Evolutionary conservation across 2,329 filamentous ascomycete genomes (phyloP), one percentile per base, ranked within the genome.

Genomic region (Nakataea oryzae): DNA sequence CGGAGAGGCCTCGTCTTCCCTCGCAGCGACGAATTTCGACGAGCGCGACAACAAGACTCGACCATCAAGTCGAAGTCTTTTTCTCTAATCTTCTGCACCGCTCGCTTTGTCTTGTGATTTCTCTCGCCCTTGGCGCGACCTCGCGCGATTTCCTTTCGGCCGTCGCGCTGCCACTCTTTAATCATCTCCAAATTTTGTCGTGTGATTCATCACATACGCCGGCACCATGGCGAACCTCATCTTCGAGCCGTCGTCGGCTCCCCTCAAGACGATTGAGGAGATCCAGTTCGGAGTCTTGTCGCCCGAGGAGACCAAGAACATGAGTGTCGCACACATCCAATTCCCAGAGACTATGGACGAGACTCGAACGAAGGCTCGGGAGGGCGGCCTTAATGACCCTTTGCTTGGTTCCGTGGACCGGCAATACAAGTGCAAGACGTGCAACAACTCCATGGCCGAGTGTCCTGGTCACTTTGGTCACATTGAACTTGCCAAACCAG

Each of bases 331-430:
- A 69, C 91, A 96, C 75, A 93, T 99, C 74, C 85, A 95, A 75
- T 97, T 97, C 74, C 93, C 95, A n/a, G 95, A 99, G 81, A 97
- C 95, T 30, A 97, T 99, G 95, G 95, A 99, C 73, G 95, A 99
- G 76, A 89, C 89, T 75, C 90, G 93, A 71, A 88, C 90, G 68
- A 91, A 91, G 74, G 95, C 95, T 66, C 91, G 95, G 69, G 89
- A 95, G 65, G 88, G 89, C 73, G 95, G 95, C 71, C 82, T 97
- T 68, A 97, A 97, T 74, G 95, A 99, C 74, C 93, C 95, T 67
- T 90, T 93, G 69, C 87, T 99, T 60, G 95, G 95, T 63, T 96
- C 95, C 59, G 96, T 99, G 74, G 96, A 99, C 75, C 88, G 95
- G 67, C 89, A 92, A 73, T 96, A 91, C 80, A 91, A 92, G 76